phyloP scores from a whole-genome alignment of 139 green algal genomes.

The Astrephomene gubernaculifera region DNA sequence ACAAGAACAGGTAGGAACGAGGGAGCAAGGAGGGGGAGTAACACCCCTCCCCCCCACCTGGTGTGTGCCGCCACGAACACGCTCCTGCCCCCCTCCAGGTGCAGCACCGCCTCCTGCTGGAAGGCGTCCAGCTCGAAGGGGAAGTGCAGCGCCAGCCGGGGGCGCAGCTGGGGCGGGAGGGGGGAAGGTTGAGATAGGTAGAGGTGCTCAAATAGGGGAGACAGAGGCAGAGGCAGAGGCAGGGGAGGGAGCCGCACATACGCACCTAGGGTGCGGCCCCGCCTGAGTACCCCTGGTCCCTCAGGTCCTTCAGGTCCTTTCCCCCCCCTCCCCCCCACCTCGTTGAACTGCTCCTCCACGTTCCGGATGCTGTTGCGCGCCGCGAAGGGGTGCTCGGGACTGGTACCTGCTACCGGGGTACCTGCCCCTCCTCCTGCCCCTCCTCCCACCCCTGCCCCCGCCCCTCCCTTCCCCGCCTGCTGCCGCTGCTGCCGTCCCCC shows the following conservation, averaged over 20 bases:
- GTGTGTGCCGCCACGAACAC: conserved; percentile 95
- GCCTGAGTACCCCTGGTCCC: too few relatives aligned
- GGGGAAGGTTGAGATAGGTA: too few relatives aligned
- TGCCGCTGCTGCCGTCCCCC: neutral
- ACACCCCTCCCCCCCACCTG: conserved; percentile 58
- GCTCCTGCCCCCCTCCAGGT: conserved; percentile 38
- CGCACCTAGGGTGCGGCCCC: too few relatives aligned
- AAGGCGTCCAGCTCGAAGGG: conserved; percentile 96
- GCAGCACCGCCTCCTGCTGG: conserved; percentile 85
- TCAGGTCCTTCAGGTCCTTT: neutral
- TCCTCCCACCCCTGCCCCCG: neutral
- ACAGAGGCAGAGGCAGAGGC: too few relatives aligned
- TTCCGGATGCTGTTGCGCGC: conserved; percentile 41
- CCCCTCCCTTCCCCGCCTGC: neutral
- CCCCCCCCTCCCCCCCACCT: neutral
- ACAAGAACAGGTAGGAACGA: neutral
- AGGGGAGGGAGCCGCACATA: conserved; percentile 7
- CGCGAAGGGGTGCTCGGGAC: conserved; percentile 26
- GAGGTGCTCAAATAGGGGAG: too few relatives aligned
- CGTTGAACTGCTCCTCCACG: conserved; percentile 41
- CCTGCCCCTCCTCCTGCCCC: neutral
- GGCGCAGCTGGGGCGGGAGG: conserved; percentile 26
- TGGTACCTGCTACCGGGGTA: conserved; percentile 11
- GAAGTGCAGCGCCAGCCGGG: conserved; percentile 69
- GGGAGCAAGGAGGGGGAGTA: neutral